Conservation (phyloP, 2,329 filamentous ascomycete genomes). For the Trichocomaceae sp. region DNA sequence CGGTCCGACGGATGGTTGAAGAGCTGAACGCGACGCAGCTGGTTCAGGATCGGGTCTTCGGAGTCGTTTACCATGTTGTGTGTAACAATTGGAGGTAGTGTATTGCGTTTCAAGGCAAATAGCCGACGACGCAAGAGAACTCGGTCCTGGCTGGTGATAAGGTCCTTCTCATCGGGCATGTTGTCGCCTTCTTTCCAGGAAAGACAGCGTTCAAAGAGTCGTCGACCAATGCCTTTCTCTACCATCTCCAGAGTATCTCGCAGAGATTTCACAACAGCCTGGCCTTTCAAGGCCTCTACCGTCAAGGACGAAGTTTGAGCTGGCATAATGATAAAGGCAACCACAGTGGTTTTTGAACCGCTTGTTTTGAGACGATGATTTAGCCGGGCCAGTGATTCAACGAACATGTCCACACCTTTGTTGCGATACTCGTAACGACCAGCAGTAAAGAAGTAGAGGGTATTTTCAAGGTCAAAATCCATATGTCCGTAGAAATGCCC, state of each 20-base stretch:
- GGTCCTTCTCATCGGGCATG: conserved; percentile 91
- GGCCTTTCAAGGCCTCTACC: conserved; percentile 90
- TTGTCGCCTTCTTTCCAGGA: conserved; percentile 93
- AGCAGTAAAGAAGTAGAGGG: conserved; percentile 94
- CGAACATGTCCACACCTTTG: conserved; percentile 99
- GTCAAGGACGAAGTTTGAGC: conserved; percentile 92
- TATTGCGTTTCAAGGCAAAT: conserved; percentile 92
- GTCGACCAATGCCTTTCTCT: conserved; percentile 83
- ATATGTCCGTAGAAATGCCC: conserved; percentile 98
- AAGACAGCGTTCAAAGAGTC: conserved; percentile 88
- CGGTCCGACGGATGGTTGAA: conserved; percentile 95
- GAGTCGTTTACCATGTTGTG: conserved; percentile 97
- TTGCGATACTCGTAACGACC: conserved; percentile 97
- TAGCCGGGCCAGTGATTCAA: conserved; percentile 86
- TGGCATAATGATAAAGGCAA: conserved; percentile 98
- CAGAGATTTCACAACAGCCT: conserved; percentile 94
- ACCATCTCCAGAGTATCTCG: conserved; percentile 90
- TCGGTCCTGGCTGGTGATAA: conserved; percentile 86
- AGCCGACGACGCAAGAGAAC: conserved; percentile 84
- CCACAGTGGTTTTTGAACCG: conserved; percentile 86
- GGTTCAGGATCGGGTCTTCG: conserved; percentile 91
- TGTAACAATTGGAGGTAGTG: conserved; percentile 88
- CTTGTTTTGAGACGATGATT: conserved; percentile 84
- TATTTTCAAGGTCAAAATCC: conserved; percentile 94
- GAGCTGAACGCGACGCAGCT: conserved; percentile 89